phyloP scores from a whole-genome alignment of 352 stramenopile genomes.

The Phytophthora sp. region DNA sequence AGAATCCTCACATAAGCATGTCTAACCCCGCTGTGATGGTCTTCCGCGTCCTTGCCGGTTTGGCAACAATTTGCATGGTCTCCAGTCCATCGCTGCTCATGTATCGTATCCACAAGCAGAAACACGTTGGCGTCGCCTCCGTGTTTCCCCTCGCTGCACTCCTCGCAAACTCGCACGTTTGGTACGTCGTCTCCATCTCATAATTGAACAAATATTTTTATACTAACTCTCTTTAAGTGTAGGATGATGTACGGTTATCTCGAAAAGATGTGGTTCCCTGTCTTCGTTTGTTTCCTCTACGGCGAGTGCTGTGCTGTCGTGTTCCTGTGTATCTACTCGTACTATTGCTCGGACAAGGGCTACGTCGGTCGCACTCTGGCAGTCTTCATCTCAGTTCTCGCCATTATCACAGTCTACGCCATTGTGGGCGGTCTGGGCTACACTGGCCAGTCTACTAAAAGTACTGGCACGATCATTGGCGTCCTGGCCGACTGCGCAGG shows the following conservation, averaged over 20 bases:
- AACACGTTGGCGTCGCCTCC: slow-evolving; percentile 43
- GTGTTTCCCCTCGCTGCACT: slow-evolving; percentile 51
- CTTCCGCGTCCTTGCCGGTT: slow-evolving; percentile 39
- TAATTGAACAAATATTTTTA: slow-evolving; percentile 15
- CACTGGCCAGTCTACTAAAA: slow-evolving; percentile 35
- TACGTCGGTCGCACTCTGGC: slow-evolving; percentile 38
- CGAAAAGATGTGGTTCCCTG: slow-evolving; percentile 47
- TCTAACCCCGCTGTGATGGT: slow-evolving; percentile 29
- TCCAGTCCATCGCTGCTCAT: slow-evolving; percentile 49
- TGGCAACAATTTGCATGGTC: slow-evolving; percentile 49
- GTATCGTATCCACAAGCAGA: slow-evolving; percentile 50
- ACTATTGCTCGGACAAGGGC: slow-evolving; percentile 36
- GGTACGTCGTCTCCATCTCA: slow-evolving; percentile 38
- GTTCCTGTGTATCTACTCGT: slow-evolving; percentile 50
- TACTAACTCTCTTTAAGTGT: slow-evolving; percentile 30
- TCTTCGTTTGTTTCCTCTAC: slow-evolving; percentile 51
- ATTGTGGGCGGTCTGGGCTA: slow-evolving; percentile 42
- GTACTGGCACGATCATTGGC: slow-evolving; percentile 36
- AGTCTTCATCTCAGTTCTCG: slow-evolving; percentile 24
- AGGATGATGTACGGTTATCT: slow-evolving; percentile 58
- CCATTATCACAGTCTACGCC: slow-evolving; percentile 47
- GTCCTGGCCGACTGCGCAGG: slow-evolving; percentile 38
- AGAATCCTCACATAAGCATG: slow-evolving; percentile 19
- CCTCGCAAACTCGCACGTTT: slow-evolving; percentile 47
- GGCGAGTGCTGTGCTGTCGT: slow-evolving; percentile 40